phyloP scores from a whole-genome alignment of 495 filamentous ascomycete genomes.

The Cercophora sp. region DNA sequence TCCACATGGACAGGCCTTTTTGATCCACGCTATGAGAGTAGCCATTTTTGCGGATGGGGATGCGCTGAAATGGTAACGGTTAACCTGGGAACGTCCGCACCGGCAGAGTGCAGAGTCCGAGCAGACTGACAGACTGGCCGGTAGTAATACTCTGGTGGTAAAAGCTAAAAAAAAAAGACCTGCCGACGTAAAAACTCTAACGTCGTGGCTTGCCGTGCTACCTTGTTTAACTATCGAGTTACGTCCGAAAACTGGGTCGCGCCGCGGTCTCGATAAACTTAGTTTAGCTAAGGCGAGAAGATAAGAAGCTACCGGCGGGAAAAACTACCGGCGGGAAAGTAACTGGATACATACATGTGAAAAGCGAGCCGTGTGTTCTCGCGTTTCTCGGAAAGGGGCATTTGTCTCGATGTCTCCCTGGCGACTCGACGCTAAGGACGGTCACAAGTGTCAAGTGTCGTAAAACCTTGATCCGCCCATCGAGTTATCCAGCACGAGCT shows the following conservation, averaged over 20 bases:
- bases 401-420: slow-evolving; percentile 2
- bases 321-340: slow-evolving; percentile 6
- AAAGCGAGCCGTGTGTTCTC: slow-evolving; percentile 1
- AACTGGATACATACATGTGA: slow-evolving; percentile 6
- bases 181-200: slow-evolving; percentile 7
- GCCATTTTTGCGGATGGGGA: slow-evolving; percentile 12
- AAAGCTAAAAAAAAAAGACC: slow-evolving; percentile 8
- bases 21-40: slow-evolving; percentile 6
- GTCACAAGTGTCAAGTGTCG: slow-evolving; percentile 6
- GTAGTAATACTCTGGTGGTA: slow-evolving; percentile 7
- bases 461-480: slow-evolving; percentile 6
- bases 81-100: slow-evolving; percentile 6
- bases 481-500: slow-evolving; percentile 3
- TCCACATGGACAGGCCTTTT: slow-evolving; percentile 5
- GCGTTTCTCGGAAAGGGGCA: neutral
- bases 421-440: slow-evolving; percentile 2
- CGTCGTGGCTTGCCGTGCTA: slow-evolving; percentile 2
- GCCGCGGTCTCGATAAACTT: slow-evolving; percentile 4
- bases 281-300: slow-evolving; percentile 3
- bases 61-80: slow-evolving; percentile 11
- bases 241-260: slow-evolving; percentile 7
- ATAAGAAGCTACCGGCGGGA: slow-evolving; percentile 5
- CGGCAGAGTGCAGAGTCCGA: slow-evolving; percentile 3
- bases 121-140: slow-evolving; percentile 10
- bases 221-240: slow-evolving; percentile 7